Evolutionary conservation across 1,139 yeast genomes (phyloP).

Genomic region (Protomyces macrosporus): DNA sequence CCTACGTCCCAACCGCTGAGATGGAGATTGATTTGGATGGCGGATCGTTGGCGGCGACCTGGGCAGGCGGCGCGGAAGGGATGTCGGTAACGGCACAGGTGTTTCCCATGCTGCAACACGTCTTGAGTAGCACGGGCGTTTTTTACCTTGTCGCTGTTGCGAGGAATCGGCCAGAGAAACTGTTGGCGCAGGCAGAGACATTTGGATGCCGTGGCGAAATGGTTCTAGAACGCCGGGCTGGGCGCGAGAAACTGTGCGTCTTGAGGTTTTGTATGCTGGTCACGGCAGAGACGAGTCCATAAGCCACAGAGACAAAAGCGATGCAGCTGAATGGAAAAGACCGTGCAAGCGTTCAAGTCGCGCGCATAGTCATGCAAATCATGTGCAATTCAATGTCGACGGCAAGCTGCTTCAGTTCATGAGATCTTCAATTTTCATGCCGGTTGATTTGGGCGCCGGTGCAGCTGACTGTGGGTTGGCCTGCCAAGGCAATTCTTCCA

Average conservation of each 20-base stretch:
- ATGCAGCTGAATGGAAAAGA: too few relatives aligned
- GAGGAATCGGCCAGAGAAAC: conserved; percentile 23
- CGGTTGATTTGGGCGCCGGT: background rate
- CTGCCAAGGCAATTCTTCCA: background rate
- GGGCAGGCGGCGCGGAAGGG: conserved; percentile 30
- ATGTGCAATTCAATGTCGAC: too few relatives aligned
- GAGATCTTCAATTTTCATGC: background rate
- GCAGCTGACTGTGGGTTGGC: background rate
- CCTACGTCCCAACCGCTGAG: conserved; percentile 28
- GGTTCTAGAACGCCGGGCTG: conserved; percentile 26
- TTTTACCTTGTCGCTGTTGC: conserved; percentile 30
- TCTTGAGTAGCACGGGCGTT: conserved; percentile 24
- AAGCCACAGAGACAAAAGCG: too few relatives aligned
- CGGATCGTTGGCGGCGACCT: conserved; percentile 22
- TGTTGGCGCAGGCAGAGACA: conserved; percentile 1
- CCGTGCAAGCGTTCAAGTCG: too few relatives aligned
- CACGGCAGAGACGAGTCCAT: too few relatives aligned
- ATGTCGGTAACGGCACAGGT: conserved; percentile 24
- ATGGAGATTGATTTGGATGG: conserved; percentile 24
- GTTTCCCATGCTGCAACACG: background rate
- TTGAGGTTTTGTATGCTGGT: conserved; percentile 6
- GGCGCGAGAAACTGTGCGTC: conserved; percentile 26
- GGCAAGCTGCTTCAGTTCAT: background rate
- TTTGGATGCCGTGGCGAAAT: conserved; percentile 7
- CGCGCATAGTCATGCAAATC: too few relatives aligned